These are phyloP conservation scores for Daldinia childiae DNA, from an alignment of 495 filamentous ascomycete species.

Conservation along the genomic window DNA sequence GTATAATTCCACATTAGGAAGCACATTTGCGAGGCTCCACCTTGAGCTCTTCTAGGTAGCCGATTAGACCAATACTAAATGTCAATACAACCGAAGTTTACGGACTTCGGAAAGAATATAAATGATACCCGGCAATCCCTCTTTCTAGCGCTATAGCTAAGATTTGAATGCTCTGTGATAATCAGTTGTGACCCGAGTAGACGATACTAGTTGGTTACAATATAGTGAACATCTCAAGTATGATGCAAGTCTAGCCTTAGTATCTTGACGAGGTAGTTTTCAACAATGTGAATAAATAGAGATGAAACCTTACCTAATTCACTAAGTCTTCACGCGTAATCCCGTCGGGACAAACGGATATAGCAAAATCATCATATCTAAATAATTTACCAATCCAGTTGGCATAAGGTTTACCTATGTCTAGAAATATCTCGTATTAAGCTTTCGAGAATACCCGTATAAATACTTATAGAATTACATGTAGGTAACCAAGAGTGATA, in stretches of 20 bases:
- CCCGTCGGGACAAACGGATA: not conserved
- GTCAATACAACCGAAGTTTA: constrained; percentile 26
- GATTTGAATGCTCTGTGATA: not conserved
- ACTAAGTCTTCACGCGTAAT: not conserved
- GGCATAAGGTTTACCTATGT: not conserved
- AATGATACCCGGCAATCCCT: constrained; percentile 44
- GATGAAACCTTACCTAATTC: not conserved
- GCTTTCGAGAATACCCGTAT: not conserved
- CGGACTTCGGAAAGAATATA: constrained; percentile 38
- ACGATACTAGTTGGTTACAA: not conserved
- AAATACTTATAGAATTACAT: not conserved
- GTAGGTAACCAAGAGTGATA: too few species aligned
- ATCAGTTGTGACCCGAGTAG: not conserved
- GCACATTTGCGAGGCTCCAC: constrained; percentile 11
- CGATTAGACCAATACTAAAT: constrained; percentile 29
- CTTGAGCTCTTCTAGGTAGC: constrained; percentile 26
- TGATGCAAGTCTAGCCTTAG: not conserved
- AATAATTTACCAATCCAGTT: not conserved
- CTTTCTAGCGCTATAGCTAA: not conserved
- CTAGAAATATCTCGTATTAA: not conserved
- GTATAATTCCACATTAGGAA: constrained; percentile 21
- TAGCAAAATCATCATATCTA: not conserved
- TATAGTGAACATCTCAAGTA: too few species aligned
- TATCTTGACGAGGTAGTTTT: not conserved
- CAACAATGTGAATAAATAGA: not conserved